Evolutionary conservation across 306 rosid genomes (phyloP), one percentile per base, ranked within the genome.

Genomic region (Alnus rubra): DNA sequence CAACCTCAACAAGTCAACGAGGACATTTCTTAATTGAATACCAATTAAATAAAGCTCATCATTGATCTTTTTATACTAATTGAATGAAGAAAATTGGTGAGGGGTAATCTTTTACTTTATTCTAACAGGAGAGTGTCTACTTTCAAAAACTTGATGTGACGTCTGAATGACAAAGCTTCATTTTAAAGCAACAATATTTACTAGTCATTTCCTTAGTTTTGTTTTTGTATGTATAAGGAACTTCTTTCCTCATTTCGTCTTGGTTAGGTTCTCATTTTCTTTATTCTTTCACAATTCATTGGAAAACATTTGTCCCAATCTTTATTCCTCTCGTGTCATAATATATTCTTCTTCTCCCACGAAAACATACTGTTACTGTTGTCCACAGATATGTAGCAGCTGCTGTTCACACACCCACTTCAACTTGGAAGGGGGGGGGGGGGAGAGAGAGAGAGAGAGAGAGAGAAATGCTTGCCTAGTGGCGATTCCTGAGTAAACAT

Each of bases 401-500:
- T 4, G 1, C 31, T 56, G 63, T 56, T 23, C 30, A 6, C 63
- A 56, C 63, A 56, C 5, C 13, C 63, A 51, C 18, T 56, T 19
- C 63, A 56, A 56, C 28, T 53, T 53, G 12, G 2, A 2, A 2
- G 55, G 55, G 18, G 18, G 15, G n/a, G 18, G 55, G 56, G 56
- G 56, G 56, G 56, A 8, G 9, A 6, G 28, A 18, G 19, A 54
- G 60, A 16, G 30, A 55, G 62, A 55, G 9, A 74, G 50, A n/a
- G 50, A 49, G 33, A 54, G 51, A 31, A 67, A 83, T 42, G n/a
- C 62, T 80, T 80, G 87, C 98, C 99, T 93, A 76, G 89, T 73
- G 64, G 99, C 99, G 82, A 95, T 93, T 79, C 92, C 99, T 31
- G 99, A 87, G 87, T 95, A 95, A 74, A 95, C 99, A 87, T 95